These are phyloP conservation scores for Aspergillus fischeri DNA, from an alignment of 2,329 filamentous ascomycete genomes.

Conservation along the genomic window DNA sequence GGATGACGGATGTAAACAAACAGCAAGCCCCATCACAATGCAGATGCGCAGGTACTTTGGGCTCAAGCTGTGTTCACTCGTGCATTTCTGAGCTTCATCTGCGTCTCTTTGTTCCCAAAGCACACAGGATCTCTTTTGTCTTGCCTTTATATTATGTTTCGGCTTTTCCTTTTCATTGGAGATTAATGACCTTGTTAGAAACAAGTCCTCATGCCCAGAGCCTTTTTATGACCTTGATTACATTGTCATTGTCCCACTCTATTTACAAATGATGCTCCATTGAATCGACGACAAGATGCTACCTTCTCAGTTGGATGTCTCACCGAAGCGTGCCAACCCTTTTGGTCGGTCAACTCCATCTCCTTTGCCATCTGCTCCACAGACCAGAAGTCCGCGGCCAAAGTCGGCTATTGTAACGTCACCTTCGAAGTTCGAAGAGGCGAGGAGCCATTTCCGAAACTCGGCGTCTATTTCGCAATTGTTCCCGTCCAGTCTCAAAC, in stretches of 20 bases:
- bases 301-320: slow-evolving; percentile 56
- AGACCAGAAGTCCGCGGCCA: slow-evolving; percentile 49
- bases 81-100: background rate
- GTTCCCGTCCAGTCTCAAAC: slow-evolving; percentile 41
- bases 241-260: slow-evolving; percentile 1
- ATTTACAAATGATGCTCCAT: slow-evolving; percentile 26
- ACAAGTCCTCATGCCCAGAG: background rate
- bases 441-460: slow-evolving; percentile 61
- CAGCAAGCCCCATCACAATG: slow-evolving; percentile 14
- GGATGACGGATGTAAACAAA: slow-evolving; percentile 37
- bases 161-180: background rate
- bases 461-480: slow-evolving; percentile 61
- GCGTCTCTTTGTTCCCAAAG: background rate
- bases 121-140: background rate
- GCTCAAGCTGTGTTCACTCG: background rate
- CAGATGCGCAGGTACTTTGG: background rate
- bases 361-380: slow-evolving; percentile 59
- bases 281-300: slow-evolving; percentile 42
- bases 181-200: background rate
- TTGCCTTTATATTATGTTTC: background rate
- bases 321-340: slow-evolving; percentile 74
- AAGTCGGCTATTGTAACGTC: slow-evolving; percentile 71
- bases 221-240: slow-evolving; percentile 2
- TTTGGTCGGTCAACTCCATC: slow-evolving; percentile 61
- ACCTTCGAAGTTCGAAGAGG: slow-evolving; percentile 40